Conservation (phyloP, 1,284 basidiomycete genomes). For the Ustilago lituana region DNA sequence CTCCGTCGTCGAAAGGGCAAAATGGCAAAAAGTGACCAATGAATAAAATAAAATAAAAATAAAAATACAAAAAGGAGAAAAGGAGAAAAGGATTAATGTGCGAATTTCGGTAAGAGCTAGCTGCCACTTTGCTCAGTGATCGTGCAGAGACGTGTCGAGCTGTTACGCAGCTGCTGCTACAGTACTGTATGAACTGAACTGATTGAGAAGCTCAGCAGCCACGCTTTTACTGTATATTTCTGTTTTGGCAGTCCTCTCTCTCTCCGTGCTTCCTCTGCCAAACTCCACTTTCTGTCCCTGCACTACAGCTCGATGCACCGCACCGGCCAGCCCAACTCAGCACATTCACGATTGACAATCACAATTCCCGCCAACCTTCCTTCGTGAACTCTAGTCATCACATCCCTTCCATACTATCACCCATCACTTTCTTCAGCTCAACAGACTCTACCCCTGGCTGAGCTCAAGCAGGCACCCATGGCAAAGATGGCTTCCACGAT, state of each 20-base stretch:
- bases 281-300: slow-evolving; percentile 14
- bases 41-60: too few relatives aligned
- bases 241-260: too few relatives aligned
- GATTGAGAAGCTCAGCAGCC: slow-evolving; percentile 1
- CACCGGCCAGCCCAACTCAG: slow-evolving; percentile 9
- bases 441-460: neutral
- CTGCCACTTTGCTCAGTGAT: too few relatives aligned
- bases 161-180: neutral
- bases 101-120: too few relatives aligned
- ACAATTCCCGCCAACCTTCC: neutral
- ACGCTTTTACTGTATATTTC: neutral
- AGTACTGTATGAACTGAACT: too few relatives aligned
- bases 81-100: too few relatives aligned
- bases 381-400: too few relatives aligned
- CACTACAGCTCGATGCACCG: neutral
- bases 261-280: neutral
- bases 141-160: neutral
- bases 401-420: too few relatives aligned
- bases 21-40: neutral
- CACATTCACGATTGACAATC: neutral
- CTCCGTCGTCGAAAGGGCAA: too few relatives aligned
- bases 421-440: neutral
- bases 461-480: slow-evolving; percentile 33
- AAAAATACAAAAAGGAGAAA: too few relatives aligned
- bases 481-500: slow-evolving; percentile 65